Evolutionary conservation across 2,329 filamentous ascomycete species (phyloP).

Genomic region (Phialocephala subalpina): DNA sequence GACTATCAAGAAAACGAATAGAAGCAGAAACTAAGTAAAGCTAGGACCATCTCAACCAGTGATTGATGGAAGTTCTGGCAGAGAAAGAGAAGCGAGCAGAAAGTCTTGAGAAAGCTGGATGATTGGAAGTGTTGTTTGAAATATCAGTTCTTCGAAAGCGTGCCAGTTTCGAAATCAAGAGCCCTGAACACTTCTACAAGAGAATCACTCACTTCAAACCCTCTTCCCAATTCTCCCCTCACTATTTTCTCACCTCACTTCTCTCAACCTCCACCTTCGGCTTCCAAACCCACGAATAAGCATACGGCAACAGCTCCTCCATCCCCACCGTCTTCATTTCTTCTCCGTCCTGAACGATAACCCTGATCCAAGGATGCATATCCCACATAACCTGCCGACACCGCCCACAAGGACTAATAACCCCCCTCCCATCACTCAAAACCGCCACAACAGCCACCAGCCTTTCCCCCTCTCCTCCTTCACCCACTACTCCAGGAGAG

Average conservation of each 20-base stretch:
- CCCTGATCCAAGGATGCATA: slow-evolving; percentile 32
- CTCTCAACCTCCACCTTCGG: not conserved
- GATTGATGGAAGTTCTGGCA: no score
- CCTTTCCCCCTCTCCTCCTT: slow-evolving; percentile 19
- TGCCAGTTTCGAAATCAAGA: no score
- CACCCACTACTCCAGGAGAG: slow-evolving; percentile 17
- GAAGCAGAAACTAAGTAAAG: no score
- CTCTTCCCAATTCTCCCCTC: no score
- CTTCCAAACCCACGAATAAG: slow-evolving; percentile 4
- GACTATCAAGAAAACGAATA: no score
- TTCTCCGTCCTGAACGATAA: slow-evolving; percentile 28
- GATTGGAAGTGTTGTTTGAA: no score
- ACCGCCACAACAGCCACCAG: slow-evolving; percentile 29
- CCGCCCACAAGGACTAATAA: slow-evolving; percentile 36
- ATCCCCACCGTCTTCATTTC: slow-evolving; percentile 25
- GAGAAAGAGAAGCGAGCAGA: no score
- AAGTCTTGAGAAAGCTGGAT: no score
- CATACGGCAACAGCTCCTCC: slow-evolving; percentile 30
- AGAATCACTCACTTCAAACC: no score
- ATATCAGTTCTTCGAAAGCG: no score
- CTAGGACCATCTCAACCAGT: no score
- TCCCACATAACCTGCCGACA: slow-evolving; percentile 38
- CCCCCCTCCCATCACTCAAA: slow-evolving; percentile 27
- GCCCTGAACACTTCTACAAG: no score
- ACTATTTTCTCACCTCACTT: not conserved